A percentile compares a stretch with the other conserved stretches of the same genome.
phyloP scores from a whole-genome alignment of 116 monocot genomes.

The Dioscorea cayenensis region DNA sequence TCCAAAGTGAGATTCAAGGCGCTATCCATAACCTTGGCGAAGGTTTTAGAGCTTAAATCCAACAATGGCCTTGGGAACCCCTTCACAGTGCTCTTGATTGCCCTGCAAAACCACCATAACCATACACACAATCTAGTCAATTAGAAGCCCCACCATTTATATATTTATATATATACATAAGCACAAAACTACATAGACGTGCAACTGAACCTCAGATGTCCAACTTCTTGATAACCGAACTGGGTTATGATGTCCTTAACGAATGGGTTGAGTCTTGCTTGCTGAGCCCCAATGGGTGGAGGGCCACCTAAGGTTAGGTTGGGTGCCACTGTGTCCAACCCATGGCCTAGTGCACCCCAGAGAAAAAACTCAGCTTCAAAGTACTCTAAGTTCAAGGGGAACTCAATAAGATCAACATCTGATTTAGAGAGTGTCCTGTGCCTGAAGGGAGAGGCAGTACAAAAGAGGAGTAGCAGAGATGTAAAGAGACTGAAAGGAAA shows the following conservation, averaged over 20 bases:
- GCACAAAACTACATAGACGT: background rate
- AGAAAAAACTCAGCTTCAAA: slow-evolving; percentile 56
- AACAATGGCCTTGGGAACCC: slow-evolving; percentile 48
- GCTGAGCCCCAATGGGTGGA: slow-evolving; percentile 33
- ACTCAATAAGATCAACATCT: slow-evolving; percentile 40
- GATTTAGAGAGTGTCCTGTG: background rate
- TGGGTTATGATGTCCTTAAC: slow-evolving; percentile 26
- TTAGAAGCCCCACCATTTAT: background rate
- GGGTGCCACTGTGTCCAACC: slow-evolving; percentile 36
- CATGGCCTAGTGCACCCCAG: slow-evolving; percentile 35
- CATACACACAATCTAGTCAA: too few relatives aligned
- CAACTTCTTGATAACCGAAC: slow-evolving; percentile 56
- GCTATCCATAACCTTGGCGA: slow-evolving; percentile 26
- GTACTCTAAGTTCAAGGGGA: slow-evolving; percentile 55
- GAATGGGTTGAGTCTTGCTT: slow-evolving; percentile 30
- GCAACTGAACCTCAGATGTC: slow-evolving; percentile 31
- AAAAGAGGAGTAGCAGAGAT: slow-evolving; percentile 19
- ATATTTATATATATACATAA: too few relatives aligned
- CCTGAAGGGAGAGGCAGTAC: background rate
- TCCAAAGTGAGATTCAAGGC: slow-evolving; percentile 20
- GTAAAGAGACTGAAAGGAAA: slow-evolving; percentile 1
- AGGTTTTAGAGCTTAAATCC: slow-evolving; percentile 33
- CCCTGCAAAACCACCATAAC: slow-evolving; percentile 11
- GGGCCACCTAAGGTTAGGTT: slow-evolving; percentile 44
- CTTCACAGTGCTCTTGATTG: slow-evolving; percentile 31